Percentiles rank a stretch among this genome's conserved stretches.
Evolutionary conservation across 2,329 filamentous ascomycete species (phyloP).

Genomic region (Pyricularia sp.): DNA sequence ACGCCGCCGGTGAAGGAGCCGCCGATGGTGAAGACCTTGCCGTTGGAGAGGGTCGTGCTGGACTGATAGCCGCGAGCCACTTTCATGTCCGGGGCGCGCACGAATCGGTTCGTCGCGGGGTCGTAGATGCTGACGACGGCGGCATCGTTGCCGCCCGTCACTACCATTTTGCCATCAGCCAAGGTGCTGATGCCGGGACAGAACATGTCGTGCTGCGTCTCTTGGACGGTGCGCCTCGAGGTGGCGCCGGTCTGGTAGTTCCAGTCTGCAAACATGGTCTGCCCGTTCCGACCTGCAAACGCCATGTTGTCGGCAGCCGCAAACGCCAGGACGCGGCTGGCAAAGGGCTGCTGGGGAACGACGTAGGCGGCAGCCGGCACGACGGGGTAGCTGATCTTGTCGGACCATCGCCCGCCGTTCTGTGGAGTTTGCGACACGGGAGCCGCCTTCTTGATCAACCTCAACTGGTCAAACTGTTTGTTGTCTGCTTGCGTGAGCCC

Average conservation of each 20-base stretch:
- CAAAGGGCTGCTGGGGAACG: not conserved
- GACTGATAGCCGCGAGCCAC: not conserved
- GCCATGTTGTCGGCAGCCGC: not conserved
- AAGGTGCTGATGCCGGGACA: slow-evolving; percentile 37
- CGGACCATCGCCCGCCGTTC: not conserved
- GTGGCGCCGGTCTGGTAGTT: not conserved
- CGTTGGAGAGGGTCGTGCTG: slow-evolving; percentile 18
- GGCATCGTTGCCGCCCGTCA: slow-evolving; percentile 37
- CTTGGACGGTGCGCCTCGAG: not conserved
- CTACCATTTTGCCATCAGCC: slow-evolving; percentile 30
- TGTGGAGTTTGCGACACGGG: not conserved
- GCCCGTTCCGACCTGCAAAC: not conserved
- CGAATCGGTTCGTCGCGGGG: not conserved
- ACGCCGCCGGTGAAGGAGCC: slow-evolving; percentile 36
- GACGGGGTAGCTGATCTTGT: not conserved
- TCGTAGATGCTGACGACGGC: slow-evolving; percentile 21
- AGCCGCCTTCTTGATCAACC: not conserved
- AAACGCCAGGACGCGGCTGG: not conserved
- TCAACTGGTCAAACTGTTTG: not conserved
- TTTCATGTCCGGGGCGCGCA: not conserved
- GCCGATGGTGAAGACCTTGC: slow-evolving; percentile 41
- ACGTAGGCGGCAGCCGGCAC: not conserved
- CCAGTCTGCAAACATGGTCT: not conserved
- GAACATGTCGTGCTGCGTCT: slow-evolving; percentile 35
- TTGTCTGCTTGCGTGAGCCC: not conserved